Evolutionary conservation across 306 rosid genomes (phyloP).

Genomic region (Bauhinia variegata): DNA sequence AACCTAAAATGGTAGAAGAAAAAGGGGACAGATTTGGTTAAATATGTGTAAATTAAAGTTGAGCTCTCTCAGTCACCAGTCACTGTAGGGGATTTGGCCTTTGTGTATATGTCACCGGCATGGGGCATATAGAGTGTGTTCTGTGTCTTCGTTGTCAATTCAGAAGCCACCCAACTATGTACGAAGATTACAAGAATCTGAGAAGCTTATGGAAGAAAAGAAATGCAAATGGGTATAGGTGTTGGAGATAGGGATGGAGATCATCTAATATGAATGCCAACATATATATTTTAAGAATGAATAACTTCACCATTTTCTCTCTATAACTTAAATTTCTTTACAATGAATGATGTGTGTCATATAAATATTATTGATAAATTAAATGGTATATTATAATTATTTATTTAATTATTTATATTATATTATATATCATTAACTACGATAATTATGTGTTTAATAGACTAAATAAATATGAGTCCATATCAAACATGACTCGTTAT

Average conservation of each 20-base stretch:
- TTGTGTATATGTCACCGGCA: constrained; percentile 19
- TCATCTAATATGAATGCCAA: neutral
- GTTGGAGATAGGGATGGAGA: constrained; percentile 4
- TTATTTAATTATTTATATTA: no score
- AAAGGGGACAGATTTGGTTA: neutral
- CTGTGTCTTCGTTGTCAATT: constrained; percentile 33
- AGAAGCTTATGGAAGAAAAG: constrained; percentile 17
- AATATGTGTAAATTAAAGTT: neutral
- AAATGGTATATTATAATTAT: no score
- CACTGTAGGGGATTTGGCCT: no score
- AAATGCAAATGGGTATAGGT: neutral
- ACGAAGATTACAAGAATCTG: constrained; percentile 31
- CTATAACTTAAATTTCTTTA: no score
- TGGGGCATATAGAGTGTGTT: neutral
- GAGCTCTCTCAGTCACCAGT: no score
- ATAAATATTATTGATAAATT: no score
- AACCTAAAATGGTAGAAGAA: constrained; percentile 15
- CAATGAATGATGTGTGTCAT: no score
- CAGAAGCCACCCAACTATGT: constrained; percentile 38
- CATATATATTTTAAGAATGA: neutral
- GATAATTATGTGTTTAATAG: no score
- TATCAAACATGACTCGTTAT: no score
- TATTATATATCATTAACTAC: no score
- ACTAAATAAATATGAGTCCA: no score
- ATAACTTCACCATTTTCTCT: neutral